These are phyloP conservation scores for Fistulinella prunicolor DNA, from an alignment of 768 basidiomycete species.

Conservation along the genomic window DNA sequence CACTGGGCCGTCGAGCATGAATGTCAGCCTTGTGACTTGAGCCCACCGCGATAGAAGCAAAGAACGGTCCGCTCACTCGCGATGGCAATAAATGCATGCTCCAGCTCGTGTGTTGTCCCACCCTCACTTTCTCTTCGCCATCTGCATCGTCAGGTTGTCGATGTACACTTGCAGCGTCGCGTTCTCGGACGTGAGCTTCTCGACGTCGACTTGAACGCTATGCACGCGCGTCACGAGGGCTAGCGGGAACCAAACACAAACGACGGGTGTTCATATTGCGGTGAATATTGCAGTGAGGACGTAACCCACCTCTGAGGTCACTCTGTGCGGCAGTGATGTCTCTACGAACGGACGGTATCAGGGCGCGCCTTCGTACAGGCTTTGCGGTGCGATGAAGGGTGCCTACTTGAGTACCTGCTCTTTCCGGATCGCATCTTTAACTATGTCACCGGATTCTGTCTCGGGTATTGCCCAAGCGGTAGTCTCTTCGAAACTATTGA, in stretches of 20 bases:
- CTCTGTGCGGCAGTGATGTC: slow-evolving; percentile 75
- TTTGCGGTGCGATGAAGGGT: not conserved
- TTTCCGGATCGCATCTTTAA: slow-evolving; percentile 74
- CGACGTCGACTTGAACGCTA: slow-evolving; percentile 71
- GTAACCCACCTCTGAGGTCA: slow-evolving; percentile 64
- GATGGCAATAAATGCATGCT: too few species aligned
- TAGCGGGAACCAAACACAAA: slow-evolving; percentile 26
- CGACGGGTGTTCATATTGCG: not conserved
- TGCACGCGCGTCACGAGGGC: slow-evolving; percentile 68
- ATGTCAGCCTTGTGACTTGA: too few species aligned
- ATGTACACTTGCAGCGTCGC: slow-evolving; percentile 86
- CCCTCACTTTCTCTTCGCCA: slow-evolving; percentile 69
- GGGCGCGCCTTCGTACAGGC: not conserved
- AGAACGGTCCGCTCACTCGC: slow-evolving; percentile 11
- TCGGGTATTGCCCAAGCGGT: slow-evolving; percentile 50
- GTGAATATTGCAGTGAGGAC: not conserved
- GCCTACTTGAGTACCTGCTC: slow-evolving; percentile 75
- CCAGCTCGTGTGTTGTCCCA: not conserved
- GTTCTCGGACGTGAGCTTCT: slow-evolving; percentile 76
- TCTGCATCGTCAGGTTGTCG: slow-evolving; percentile 84
- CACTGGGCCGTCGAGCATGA: not conserved
- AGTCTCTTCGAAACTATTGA: slow-evolving; percentile 40
- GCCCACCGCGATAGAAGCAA: too few species aligned
- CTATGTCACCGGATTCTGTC: slow-evolving; percentile 53
- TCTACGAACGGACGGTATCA: slow-evolving; percentile 38